Evolutionary conservation across 2,329 filamentous ascomycete species (phyloP).

Genomic region (Juglanconis sp.): DNA sequence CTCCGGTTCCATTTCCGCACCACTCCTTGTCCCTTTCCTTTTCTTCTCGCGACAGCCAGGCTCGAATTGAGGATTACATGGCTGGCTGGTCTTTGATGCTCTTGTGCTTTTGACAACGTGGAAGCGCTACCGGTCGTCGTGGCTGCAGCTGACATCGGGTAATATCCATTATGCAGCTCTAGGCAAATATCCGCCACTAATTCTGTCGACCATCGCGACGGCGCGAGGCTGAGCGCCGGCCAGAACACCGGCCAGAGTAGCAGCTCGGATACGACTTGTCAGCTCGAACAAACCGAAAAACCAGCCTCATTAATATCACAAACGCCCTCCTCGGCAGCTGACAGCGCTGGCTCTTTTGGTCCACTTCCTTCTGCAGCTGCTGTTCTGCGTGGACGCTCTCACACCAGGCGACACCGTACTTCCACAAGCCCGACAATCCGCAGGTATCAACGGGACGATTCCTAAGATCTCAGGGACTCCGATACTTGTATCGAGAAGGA

Average conservation of each 20-base stretch:
- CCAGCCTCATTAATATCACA: neutral
- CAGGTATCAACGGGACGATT: neutral
- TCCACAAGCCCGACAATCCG: neutral
- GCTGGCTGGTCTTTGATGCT: neutral
- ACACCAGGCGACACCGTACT: no score
- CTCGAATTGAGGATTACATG: neutral
- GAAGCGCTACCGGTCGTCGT: neutral
- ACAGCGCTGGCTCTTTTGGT: neutral
- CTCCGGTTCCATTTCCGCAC: neutral
- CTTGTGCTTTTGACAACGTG: neutral
- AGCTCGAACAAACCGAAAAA: neutral
- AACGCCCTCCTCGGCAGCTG: neutral
- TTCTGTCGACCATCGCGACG: neutral
- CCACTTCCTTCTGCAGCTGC: no score
- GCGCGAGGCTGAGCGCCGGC: neutral
- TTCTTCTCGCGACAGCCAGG: neutral
- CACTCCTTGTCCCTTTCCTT: neutral
- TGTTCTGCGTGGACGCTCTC: no score
- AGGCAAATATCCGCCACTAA: neutral
- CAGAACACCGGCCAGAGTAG: neutral
- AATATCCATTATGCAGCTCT: neutral
- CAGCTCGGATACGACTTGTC: neutral
- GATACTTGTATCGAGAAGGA: neutral
- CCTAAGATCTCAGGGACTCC: neutral
- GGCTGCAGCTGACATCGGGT: neutral